phyloP scores from a whole-genome alignment of 129 eudicot genomes.

The Gnaphalium uliginosum region DNA sequence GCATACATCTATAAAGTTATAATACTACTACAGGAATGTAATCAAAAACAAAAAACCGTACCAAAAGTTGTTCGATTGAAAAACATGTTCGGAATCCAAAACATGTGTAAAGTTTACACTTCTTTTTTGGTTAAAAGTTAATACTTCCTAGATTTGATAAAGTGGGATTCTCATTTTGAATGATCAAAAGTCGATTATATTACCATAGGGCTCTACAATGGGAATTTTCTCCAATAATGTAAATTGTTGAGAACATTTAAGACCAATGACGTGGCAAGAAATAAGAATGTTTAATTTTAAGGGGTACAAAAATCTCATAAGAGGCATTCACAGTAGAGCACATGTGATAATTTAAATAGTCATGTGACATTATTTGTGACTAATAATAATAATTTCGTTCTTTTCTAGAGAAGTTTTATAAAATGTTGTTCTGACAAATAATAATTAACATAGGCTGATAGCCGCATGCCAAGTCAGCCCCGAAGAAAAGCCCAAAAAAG shows the following conservation, averaged over 20 bases:
- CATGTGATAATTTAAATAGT: background rate
- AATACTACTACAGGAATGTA: background rate
- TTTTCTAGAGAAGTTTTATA: background rate
- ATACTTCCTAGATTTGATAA: too few relatives aligned
- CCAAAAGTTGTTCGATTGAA: too few relatives aligned
- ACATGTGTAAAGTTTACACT: too few relatives aligned
- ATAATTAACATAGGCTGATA: background rate
- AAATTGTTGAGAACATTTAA: too few relatives aligned
- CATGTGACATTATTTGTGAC: constrained; percentile 18
- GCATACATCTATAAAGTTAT: background rate
- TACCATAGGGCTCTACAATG: too few relatives aligned
- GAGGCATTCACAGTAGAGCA: constrained; percentile 4
- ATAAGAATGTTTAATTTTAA: background rate
- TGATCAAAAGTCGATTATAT: too few relatives aligned
- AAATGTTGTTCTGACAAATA: constrained; percentile 20
- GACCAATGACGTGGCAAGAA: background rate
- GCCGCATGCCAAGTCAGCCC: constrained; percentile 13
- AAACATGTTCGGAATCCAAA: too few relatives aligned
- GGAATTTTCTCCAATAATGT: too few relatives aligned
- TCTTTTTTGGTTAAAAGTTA: too few relatives aligned
- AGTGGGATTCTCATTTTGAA: too few relatives aligned
- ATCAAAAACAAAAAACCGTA: background rate
- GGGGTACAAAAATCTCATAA: constrained; percentile 13
- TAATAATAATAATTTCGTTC: background rate
- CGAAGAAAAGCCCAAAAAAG: background rate